Base-by-base conservation (phyloP, 257 asterid genomes). In the Rhazya stricta region DNA sequence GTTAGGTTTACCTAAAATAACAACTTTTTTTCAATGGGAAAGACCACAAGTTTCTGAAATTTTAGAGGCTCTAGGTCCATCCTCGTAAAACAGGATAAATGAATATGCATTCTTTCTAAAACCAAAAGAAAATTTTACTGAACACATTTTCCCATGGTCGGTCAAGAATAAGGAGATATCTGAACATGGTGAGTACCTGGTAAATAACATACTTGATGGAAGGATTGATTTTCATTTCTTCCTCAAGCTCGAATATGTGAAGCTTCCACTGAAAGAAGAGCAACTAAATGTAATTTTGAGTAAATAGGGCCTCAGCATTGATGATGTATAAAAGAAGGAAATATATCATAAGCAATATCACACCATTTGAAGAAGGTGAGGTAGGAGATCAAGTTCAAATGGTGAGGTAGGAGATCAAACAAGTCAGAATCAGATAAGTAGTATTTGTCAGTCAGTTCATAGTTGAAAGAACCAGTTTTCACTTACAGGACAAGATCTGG, bases 161-260 rank as follows among this genome's bases (percentile, higher is more conserved):
- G 15, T 63, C 41, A 70, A 70, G 62, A 71, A 11, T 32, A 36
- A 23, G 19, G 34, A 71, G 36, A 36, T 15, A 21, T 50, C 25
- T 34, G 66, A 71, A 42, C 0, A 42, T 21, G 18, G 25, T 29
- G 39, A 18, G 60, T 72, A 77, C 81, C 81, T 81, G 77, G 36
- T 81, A 81, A 27, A 81, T 32, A 41, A 62, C 79, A 74, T 73
- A 81, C 60, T 73, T 81, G 36, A 81, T 73, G 60, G 81, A 61
- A 67, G 79, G 79, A 48, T 81, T 51, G 46, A 77, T 81, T 71
- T 77, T 81, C 81, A 73, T 48, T 65, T 77, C 84, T 58, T 34
- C 57, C 71, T 81, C 79, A 43, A 81, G 81, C 81, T 77, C 84
- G 73, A 73, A 81, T 69, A 81, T 71, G 60, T 77, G 84, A 60